phyloP scores from a whole-genome alignment of 169 alveolate species.

The Plasmodium berghei region DNA sequence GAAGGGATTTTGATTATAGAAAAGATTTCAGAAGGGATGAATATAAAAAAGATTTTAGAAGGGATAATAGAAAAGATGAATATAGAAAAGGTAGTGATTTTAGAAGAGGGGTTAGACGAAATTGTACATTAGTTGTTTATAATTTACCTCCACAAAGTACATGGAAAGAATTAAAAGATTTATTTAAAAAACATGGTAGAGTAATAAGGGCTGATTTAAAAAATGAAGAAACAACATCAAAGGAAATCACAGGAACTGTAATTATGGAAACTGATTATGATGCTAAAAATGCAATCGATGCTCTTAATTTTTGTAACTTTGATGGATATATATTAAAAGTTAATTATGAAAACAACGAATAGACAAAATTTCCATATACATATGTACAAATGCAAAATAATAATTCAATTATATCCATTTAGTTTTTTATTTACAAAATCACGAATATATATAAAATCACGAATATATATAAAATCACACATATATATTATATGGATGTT shows the following conservation, averaged over 20 bases:
- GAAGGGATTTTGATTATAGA: constrained; percentile 50
- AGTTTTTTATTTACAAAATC: not conserved
- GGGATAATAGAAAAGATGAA: constrained; percentile 46
- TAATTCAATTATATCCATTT: constrained; percentile 11
- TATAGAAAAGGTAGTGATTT: constrained; percentile 32
- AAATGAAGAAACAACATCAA: constrained; percentile 31
- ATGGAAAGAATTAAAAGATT: constrained; percentile 85
- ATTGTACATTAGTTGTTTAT: constrained; percentile 57
- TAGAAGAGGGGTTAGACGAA: constrained; percentile 24
- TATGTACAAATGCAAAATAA: not conserved
- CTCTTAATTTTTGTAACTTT: constrained; percentile 54
- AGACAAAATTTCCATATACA: not conserved
- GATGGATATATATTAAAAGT: constrained; percentile 65
- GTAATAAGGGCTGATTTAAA: constrained; percentile 80
- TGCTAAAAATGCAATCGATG: constrained; percentile 64
- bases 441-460: not conserved
- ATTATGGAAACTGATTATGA: constrained; percentile 67
- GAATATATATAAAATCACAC: not conserved
- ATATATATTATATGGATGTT: constrained; percentile 10
- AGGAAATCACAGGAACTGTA: constrained; percentile 46
- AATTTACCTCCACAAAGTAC: constrained; percentile 71
- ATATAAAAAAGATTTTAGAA: constrained; percentile 17
- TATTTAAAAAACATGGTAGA: constrained; percentile 82
- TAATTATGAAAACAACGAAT: constrained; percentile 44
- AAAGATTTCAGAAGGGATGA: constrained; percentile 27